Base-by-base conservation (phyloP, 164 flowering plant genomes). In the Kalanchoe fedtschenkoi region DNA sequence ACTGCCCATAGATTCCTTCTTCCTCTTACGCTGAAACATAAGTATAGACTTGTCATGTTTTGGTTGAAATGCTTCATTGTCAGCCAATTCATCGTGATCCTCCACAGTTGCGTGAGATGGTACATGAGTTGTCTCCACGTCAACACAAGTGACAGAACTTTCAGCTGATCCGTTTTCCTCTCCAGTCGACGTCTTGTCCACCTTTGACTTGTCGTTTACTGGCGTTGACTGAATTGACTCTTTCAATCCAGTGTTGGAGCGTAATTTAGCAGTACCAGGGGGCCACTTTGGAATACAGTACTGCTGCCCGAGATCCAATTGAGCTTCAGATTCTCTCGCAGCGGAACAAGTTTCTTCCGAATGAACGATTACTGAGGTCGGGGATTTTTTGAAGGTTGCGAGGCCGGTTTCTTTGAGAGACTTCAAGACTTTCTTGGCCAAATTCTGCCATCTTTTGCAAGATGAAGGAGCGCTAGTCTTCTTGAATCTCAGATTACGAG, bases 21-120 rank as follows among this genome's bases (percentile, higher is more conserved):
- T 88, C n/a, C 96, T 76, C 72, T 88, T 91, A 71, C 96, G 83
- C 46, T 69, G 82, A 65, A 91, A 91, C 63, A 93, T 91, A 64
- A 83, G 86, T 30, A 88, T 74, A 60, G 72, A 59, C 69, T 68
- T 83, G 55, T 79, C 83, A 59, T 70, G 69, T 38, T 22, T 38
- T 53, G 76, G 47, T 68, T 68, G 75, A 58, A 44, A 38, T 24
- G 76, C 64, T 60, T 68, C 19, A 10, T 10, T 72, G 58, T 68
- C 65, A 65, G 51, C 42, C 41, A 51, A 46, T 35, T 21, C 42
- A 54, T 69, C 72, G 64, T 72, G 56, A 43, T 41, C 37, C 62
- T 77, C 75, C 9, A 34, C 33, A 65, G 70, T 74, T 61, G 72
- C 64, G 39, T 63, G 64, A 2, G 60, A 39, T 44, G 71, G 62